A percentile compares a stretch with the other conserved stretches of the same genome.
Conservation (phyloP, 2,329 filamentous ascomycete genomes). For the Trichoderma koningii region DNA sequence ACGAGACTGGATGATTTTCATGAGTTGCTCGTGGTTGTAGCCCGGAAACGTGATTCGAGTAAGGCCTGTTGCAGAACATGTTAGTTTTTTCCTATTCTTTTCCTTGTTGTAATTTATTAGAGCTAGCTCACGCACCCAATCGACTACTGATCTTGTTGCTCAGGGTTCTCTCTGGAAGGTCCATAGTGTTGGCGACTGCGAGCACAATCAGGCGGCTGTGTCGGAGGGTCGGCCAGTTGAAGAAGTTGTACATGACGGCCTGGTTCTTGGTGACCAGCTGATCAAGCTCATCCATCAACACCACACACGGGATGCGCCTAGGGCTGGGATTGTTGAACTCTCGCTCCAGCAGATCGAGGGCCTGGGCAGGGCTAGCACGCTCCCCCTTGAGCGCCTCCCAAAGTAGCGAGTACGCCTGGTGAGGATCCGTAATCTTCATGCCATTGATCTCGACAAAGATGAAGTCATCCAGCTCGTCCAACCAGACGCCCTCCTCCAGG, state of each 20-base stretch:
- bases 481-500: constrained; percentile 81
- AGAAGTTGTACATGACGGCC: constrained; percentile 99
- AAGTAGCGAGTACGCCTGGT: constrained; percentile 90
- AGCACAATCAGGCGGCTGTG: constrained; percentile 94
- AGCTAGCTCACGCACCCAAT: constrained; percentile 50
- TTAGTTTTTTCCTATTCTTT: background rate
- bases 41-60: constrained; percentile 96
- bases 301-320: constrained; percentile 88
- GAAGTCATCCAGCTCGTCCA: constrained; percentile 95
- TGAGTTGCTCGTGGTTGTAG: constrained; percentile 95
- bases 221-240: constrained; percentile 94
- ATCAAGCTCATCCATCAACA: constrained; percentile 97
- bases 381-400: constrained; percentile 97
- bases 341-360: constrained; percentile 83
- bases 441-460: constrained; percentile 99
- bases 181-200: constrained; percentile 98
- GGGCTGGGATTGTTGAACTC: constrained; percentile 93
- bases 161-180: constrained; percentile 89
- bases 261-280: constrained; percentile 98
- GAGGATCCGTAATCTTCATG: constrained; percentile 98
- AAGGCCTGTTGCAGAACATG: constrained; percentile 52
- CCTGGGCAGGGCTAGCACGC: constrained; percentile 87
- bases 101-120: background rate
- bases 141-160: constrained; percentile 98
- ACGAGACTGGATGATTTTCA: constrained; percentile 95